Base-by-base conservation (phyloP, 352 stramenopile genomes). In the Pythium grandisporangium region DNA sequence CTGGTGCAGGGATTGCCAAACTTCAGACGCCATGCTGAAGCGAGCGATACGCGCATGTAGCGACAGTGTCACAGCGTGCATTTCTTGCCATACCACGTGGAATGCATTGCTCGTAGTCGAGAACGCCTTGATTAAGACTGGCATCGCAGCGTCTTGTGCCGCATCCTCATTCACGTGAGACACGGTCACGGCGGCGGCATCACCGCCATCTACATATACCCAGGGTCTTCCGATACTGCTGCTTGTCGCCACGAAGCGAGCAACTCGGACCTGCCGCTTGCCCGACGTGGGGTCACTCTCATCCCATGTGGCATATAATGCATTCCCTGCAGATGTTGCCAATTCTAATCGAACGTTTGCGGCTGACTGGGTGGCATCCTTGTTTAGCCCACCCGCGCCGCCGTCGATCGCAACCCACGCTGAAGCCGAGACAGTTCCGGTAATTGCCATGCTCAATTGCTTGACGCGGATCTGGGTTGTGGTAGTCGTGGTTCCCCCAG, bases 1-100 rank as follows among this genome's bases (percentile, higher is more conserved):
- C 48, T 78, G 56, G 22, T 46, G 55, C 4, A 86, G 43, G 13
- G 70, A 67, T n/a, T 72, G 61, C 75, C 75, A 89, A 6, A 64
- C 35, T 0, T 37, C 38, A 11, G 57, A 34, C 0, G 24, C 17
- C 6, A 29, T 23, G 5, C 33, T 30, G 10, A 70, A 48, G 1
- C 57, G 16, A 36, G 53, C 70, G 12, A 51, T 48, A 20, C 66
- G 55, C 1, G 79, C 35, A 13, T 86, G 66, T 0, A 27, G 45
- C 25, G 41, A 48, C 30, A 63, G 62, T 1, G 45, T 53, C 14
- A 45, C 70, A 2, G 45, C 44, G 36, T 76, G 50, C 0, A 17
- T 24, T 56, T 88, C 74, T 35, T 74, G 61, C 69, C 69, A 88
- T 11, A 65, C 36, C 16, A 37, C 43, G 32, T 65, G 64, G 19